Percentiles rank a stretch among this genome's conserved stretches.
These are phyloP conservation scores for Cicer pinnatifidum DNA, from an alignment of 306 rosid genomes.

Conservation along the genomic window DNA sequence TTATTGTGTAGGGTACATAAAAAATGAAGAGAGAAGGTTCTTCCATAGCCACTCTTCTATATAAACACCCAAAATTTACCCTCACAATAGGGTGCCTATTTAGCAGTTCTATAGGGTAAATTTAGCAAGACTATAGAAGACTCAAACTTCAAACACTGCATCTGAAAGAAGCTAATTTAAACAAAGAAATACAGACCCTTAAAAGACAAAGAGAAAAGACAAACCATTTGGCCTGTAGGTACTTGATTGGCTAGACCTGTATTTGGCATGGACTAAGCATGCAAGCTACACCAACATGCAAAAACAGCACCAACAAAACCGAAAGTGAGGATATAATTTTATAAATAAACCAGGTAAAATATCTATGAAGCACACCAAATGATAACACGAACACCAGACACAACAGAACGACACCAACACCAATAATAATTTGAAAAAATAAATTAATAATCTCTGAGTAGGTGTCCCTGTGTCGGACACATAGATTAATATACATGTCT, in stretches of 20 bases:
- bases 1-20: no score
- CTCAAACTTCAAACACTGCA: neutral
- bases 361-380: neutral
- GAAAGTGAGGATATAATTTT: conserved; percentile 2
- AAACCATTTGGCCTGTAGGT: conserved; percentile 74
- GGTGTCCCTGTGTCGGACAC: no score
- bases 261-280: conserved; percentile 76
- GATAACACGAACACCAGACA: no score
- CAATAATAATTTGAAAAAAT: no score
- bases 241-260: conserved; percentile 67
- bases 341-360: neutral
- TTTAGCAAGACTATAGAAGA: neutral
- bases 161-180: neutral
- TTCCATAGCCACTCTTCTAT: no score
- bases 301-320: conserved; percentile 25
- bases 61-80: no score
- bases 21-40: no score
- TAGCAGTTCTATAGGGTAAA: no score
- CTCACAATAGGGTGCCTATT: no score
- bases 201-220: conserved; percentile 39
- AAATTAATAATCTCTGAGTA: no score
- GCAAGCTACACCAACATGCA: conserved; percentile 65
- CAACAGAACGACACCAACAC: no score
- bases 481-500: no score
- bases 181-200: neutral